Base-by-base conservation (phyloP, 805 yeast genomes). In the Candida montana region DNA sequence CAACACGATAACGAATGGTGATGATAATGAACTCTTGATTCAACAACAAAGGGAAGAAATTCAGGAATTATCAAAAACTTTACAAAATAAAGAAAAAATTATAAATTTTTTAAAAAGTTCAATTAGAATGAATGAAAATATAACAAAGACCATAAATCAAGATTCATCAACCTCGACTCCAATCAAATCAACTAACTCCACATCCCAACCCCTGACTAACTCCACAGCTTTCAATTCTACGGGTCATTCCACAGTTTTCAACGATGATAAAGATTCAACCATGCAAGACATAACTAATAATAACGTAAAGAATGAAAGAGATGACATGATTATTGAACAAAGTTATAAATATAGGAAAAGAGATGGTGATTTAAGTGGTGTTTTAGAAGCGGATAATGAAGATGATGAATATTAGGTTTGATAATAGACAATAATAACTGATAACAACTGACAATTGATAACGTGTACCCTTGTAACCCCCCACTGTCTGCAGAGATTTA, bases 31-130 rank as follows among this genome's bases (percentile, higher is more conserved):
- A 7, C 11, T 6, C 4, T 21, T 42, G 7, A 52, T 79, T 42
- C 68, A 69, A 46, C 84, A 81, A 33, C 81, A 80, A 50, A 81
- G 75, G 43, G 86, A 79, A 36, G 91, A 84, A 53, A 75, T 89
- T 12, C 52, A 63, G 35, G 87, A 80, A 38, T 65, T 90, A 49
- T 72, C 74, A 51, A 81, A 77, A 37, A 69, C 74, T 33, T 54
- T 85, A 30, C 71, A 74, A 35, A 85, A 83, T 48, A 89, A 88
- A 59, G 95, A 88, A 51, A 79, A 80, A 35, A 81, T 89, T 48
- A 84, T 89, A 44, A 77, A 74, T 45, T 88, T 91, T 2, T 64
- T 88, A 42, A 77, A 81, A 28, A 77, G 83, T 35, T 76, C 86
- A 3, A 71, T 77, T 28, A 72, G 79, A 52, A 70, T 83, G 27